Percentiles rank a stretch among this genome's conserved stretches.
These are phyloP conservation scores for Acanthamoeba sp. DNA, from an alignment of 208 protist genomes.

Conservation along the genomic window DNA sequence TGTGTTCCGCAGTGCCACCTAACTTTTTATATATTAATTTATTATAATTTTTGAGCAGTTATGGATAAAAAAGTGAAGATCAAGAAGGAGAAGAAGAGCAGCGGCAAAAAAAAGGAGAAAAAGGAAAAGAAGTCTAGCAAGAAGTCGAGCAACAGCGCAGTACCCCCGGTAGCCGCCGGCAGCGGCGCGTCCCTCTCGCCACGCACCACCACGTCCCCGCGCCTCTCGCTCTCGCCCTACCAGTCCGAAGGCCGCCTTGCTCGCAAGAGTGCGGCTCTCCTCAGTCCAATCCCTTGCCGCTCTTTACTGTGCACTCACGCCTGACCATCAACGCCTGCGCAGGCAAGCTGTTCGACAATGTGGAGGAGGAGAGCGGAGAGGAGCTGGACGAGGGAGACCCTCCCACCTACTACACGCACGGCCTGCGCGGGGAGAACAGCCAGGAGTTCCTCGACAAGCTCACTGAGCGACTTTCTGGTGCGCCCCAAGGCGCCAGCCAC, in stretches of 20 bases:
- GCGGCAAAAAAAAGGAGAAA: conserved; percentile 34
- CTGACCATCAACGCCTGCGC: neutral
- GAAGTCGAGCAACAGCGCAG: neutral
- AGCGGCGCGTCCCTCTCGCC: neutral
- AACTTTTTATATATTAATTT: too few relatives aligned
- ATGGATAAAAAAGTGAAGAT: conserved; percentile 40
- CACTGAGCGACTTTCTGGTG: neutral
- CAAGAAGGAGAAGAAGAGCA: conserved; percentile 35
- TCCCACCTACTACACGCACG: neutral
- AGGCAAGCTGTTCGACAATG: conserved; percentile 18
- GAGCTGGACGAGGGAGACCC: conserved; percentile 7
- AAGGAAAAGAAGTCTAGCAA: conserved; percentile 27
- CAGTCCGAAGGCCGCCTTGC: neutral
- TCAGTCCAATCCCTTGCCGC: neutral
- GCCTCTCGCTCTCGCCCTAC: conserved; percentile 22
- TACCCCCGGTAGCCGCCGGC: neutral
- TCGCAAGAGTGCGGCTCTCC: neutral
- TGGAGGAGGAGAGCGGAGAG: neutral
- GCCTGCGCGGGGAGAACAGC: neutral
- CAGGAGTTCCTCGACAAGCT: conserved; percentile 1
- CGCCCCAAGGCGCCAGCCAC: too few relatives aligned
- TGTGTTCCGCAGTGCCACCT: too few relatives aligned
- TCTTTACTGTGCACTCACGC: neutral
- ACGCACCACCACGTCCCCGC: conserved; percentile 10
- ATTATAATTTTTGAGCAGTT: neutral